These are phyloP conservation scores for Stereocaulon alpinum DNA, from an alignment of 495 filamentous ascomycete species.

Conservation along the genomic window DNA sequence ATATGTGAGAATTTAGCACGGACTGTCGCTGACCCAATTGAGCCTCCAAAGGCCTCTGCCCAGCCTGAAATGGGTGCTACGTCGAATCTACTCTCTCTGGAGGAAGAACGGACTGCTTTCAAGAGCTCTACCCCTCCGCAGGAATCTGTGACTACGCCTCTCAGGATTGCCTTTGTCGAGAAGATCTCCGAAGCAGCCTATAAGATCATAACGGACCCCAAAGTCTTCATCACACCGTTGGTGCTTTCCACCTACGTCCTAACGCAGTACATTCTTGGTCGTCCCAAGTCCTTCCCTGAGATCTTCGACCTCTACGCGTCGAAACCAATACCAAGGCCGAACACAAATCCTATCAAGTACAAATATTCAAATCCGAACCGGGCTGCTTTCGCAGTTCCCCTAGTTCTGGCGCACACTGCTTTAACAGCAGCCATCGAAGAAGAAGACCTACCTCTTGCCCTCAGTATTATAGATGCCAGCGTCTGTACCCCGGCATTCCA, in stretches of 20 bases:
- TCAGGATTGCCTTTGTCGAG: conserved; percentile 28
- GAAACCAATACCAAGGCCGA: conserved; percentile 63
- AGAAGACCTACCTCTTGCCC: conserved; percentile 61
- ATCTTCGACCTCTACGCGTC: conserved; percentile 73
- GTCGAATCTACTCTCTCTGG: conserved; percentile 41
- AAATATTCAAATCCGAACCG: conserved; percentile 53
- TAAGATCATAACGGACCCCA: conserved; percentile 57
- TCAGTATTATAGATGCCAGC: conserved; percentile 70
- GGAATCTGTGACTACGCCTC: conserved; percentile 15
- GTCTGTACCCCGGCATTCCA: conserved; percentile 64
- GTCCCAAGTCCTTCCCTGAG: conserved; percentile 62
- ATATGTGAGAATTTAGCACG: conserved; percentile 37
- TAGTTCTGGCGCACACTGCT: conserved; percentile 54
- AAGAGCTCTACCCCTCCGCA: conserved; percentile 6
- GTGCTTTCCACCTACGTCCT: conserved; percentile 60
- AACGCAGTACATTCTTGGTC: conserved; percentile 59
- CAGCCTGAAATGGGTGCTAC: conserved; percentile 32
- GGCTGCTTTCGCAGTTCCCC: conserved; percentile 59
- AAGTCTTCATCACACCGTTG: conserved; percentile 68
- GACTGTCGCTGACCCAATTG: conserved; percentile 27
- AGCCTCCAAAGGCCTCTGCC: conserved; percentile 17
- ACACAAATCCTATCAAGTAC: conserved; percentile 48
- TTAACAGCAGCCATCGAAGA: conserved; percentile 65
- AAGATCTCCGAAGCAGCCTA: conserved; percentile 47
- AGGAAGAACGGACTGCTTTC: conserved; percentile 28